Evolutionary conservation across 441 rosid species (phyloP).

Genomic region (Sinapis alba): DNA sequence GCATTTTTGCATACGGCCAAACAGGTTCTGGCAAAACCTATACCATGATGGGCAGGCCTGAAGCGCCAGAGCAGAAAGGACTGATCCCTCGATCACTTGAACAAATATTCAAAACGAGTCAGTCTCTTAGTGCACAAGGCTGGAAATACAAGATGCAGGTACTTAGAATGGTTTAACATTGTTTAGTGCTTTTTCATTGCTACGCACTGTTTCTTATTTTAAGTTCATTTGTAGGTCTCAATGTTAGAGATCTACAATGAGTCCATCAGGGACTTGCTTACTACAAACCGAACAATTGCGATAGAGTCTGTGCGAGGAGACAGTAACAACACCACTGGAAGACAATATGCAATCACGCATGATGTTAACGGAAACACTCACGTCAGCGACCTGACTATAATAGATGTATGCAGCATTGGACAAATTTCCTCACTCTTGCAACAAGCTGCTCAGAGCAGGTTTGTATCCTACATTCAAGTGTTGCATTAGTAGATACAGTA

Average conservation of each 20-base stretch:
- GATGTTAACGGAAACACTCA: slow-evolving; percentile 56
- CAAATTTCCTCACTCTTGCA: slow-evolving; percentile 70
- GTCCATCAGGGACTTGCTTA: slow-evolving; percentile 80
- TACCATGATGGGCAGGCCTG: slow-evolving; percentile 96
- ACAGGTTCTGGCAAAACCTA: slow-evolving; percentile 96
- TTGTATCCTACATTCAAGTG: slow-evolving; percentile 6
- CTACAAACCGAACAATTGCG: slow-evolving; percentile 47
- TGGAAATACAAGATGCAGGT: slow-evolving; percentile 98
- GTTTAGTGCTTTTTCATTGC: neutral
- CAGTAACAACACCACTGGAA: slow-evolving; percentile 59
- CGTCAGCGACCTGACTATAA: neutral
- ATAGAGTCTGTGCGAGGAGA: slow-evolving; percentile 47
- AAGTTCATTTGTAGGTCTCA: neutral
- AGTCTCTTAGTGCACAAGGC: slow-evolving; percentile 73
- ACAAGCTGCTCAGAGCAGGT: slow-evolving; percentile 96
- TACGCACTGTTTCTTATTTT: neutral
- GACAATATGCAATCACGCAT: slow-evolving; percentile 79
- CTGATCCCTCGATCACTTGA: slow-evolving; percentile 87
- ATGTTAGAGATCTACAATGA: slow-evolving; percentile 97
- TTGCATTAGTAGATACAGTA: neutral
- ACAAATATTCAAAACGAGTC: slow-evolving; percentile 80
- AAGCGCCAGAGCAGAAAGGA: slow-evolving; percentile 72
- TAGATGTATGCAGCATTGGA: slow-evolving; percentile 1
- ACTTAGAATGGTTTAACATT: neutral
- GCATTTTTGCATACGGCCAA: slow-evolving; percentile 78